Evolutionary conservation across 352 stramenopile genomes (phyloP), one percentile per base, ranked within the genome.

Genomic region (Phytophthora aleatoria): DNA sequence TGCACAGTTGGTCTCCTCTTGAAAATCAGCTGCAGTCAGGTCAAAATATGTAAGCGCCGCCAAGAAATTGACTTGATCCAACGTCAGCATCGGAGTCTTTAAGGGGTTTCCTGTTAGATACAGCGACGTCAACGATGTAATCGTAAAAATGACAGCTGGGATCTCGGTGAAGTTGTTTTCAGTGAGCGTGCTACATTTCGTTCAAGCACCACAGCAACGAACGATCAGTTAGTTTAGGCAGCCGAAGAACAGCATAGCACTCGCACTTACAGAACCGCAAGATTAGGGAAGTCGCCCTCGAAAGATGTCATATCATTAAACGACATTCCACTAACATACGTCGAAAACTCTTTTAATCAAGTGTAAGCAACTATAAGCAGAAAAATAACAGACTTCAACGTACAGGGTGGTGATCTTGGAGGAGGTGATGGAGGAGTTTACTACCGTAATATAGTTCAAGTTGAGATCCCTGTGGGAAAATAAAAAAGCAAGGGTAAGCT

Each of bases 141-240:
- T 56, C 3, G 42, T 77, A 44, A 61, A 77, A 41, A 77, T 66
- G 28, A 64, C 43, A 9, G 50, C 51, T 2, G 69, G 69, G 15
- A 77, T 67, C 57, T 58, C 60, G 6, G 60, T 71, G 35, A 77
- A 50, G 15, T 74, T 71, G 69, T 74, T 77, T 33, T 51, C 31
- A 2, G 20, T 20, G 26, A 77, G 57, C 12, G 65, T 41, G 15
- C 69, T 77, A 48, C 3, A 28, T 10, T 35, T 44, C 27, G 27
- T 30, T 41, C n/a, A 51, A 11, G 36, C 5, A 26, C 6, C 50
- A 47, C 35, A 33, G 16, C 20, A 35, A 28, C 16, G 35, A 49
- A 26, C 5, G 24, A 54, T 5, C 41, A 35, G 6, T 56, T 56
- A 56, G 50, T 7, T 47, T 3, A 13, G 20, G 4, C 35, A 45